Percentiles rank a stretch among this genome's conserved stretches.
Conservation (phyloP, 306 rosid genomes). For the Rosa multiflora region DNA sequence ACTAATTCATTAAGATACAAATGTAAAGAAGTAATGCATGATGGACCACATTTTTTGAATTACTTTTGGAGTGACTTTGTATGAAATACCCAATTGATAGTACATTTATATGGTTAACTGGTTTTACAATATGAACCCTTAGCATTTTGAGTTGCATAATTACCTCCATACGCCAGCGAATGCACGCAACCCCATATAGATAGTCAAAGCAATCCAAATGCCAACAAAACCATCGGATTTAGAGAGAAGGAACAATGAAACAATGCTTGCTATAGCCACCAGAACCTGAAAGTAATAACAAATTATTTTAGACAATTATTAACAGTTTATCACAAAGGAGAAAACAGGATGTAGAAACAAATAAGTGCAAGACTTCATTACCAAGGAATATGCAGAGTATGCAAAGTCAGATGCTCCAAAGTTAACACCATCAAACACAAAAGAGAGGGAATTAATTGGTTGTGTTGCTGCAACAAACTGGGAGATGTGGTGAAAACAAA, state of each 20-base stretch:
- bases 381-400: conserved; percentile 87
- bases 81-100: no score
- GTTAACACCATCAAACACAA: conserved; percentile 92
- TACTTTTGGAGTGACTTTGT: neutral
- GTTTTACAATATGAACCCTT: neutral
- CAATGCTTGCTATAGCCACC: conserved; percentile 70
- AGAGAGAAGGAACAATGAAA: conserved; percentile 56
- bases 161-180: conserved; percentile 95
- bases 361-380: neutral
- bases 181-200: conserved; percentile 84
- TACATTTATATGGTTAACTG: no score
- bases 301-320: neutral
- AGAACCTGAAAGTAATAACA: conserved; percentile 45
- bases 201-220: conserved; percentile 85
- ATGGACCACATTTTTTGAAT: neutral
- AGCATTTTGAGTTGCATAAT: neutral
- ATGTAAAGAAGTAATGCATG: neutral
- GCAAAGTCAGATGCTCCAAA: conserved; percentile 97
- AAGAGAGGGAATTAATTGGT: conserved; percentile 84
- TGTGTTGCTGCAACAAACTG: conserved; percentile 98
- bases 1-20: neutral
- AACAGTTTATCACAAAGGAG: neutral
- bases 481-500: conserved; percentile 2
- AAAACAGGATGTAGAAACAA: neutral
- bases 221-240: conserved; percentile 74